Percentiles rank a stretch among this genome's conserved stretches.
phyloP scores from a whole-genome alignment of 2,329 filamentous ascomycete species.

The Colletotrichum spinosum region DNA sequence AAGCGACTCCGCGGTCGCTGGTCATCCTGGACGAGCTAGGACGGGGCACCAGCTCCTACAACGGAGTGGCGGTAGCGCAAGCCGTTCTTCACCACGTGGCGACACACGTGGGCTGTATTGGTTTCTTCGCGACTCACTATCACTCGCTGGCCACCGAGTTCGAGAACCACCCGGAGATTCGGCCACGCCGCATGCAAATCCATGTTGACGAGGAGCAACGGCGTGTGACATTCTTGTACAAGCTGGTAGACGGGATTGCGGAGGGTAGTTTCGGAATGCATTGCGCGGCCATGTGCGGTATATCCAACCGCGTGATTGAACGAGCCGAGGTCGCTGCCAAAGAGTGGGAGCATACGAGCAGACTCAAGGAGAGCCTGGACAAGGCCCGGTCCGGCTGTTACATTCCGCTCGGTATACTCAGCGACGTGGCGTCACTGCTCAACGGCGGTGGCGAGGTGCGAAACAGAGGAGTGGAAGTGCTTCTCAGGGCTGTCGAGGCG shows the following conservation, averaged over 20 bases:
- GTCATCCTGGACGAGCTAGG: conserved; percentile 98
- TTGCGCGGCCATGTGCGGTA: conserved; percentile 98
- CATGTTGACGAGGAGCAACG: conserved; percentile 87
- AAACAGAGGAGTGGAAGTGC: conserved; percentile 66
- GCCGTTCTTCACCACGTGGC: conserved; percentile 97
- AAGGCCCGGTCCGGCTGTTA: conserved; percentile 82
- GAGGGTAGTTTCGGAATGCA: conserved; percentile 99
- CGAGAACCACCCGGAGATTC: conserved; percentile 86
- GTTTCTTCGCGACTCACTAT: conserved; percentile 98
- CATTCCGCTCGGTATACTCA: conserved; percentile 86
- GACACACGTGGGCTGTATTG: conserved; percentile 90
- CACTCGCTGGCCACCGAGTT: conserved; percentile 95
- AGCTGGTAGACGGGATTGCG: conserved; percentile 90
- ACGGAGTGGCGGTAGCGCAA: conserved; percentile 96
- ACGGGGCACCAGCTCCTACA: conserved; percentile 93
- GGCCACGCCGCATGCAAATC: conserved; percentile 91
- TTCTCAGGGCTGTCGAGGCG: conserved; percentile 70
- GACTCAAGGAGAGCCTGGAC: conserved; percentile 89
- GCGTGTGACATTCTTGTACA: conserved; percentile 96
- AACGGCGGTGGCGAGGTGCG: conserved; percentile 65
- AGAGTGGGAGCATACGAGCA: conserved; percentile 95
- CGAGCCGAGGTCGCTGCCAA: conserved; percentile 88
- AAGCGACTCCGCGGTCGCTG: conserved; percentile 92
- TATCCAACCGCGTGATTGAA: conserved; percentile 84
- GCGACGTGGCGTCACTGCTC: conserved; percentile 85